Conservation (phyloP, 1,139 yeast genomes). For the Blastobotrys aristatus region DNA sequence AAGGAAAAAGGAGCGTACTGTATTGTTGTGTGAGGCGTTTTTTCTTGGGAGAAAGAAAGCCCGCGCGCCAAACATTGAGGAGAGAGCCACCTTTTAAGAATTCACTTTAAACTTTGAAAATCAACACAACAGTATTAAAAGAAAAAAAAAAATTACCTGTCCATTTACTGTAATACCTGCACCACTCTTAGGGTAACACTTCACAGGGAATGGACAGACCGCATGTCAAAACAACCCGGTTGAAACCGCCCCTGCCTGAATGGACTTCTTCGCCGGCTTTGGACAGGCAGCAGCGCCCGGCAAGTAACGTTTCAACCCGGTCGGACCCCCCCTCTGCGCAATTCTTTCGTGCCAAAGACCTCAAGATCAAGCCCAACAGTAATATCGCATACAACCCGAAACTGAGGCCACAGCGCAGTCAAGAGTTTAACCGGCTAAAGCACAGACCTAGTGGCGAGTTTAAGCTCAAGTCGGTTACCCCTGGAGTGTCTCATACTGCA, state of each 20-base stretch:
- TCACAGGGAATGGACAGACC: conserved; percentile 1
- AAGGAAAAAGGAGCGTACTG: too few relatives aligned
- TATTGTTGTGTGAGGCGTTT: too few relatives aligned
- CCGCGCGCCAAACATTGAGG: too few relatives aligned
- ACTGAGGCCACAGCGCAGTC: conserved; percentile 1
- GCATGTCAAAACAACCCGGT: not conserved
- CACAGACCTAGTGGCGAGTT: conserved; percentile 8
- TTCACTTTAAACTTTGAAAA: too few relatives aligned
- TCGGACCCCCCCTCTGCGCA: not conserved
- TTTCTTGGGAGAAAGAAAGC: too few relatives aligned
- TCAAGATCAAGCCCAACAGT: conserved; percentile 8
- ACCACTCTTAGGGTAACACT: too few relatives aligned
- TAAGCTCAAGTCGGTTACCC: not conserved
- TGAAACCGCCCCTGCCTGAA: not conserved
- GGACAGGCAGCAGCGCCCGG: not conserved
- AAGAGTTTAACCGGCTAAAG: conserved; percentile 1
- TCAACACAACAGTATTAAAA: too few relatives aligned
- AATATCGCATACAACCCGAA: conserved; percentile 3
- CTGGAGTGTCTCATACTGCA: not conserved
- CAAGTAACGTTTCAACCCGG: not conserved
- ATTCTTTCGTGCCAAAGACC: conserved; percentile 10
- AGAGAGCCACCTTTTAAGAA: too few relatives aligned
- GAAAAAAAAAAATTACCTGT: too few relatives aligned
- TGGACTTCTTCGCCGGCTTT: not conserved
- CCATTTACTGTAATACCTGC: too few relatives aligned